Evolutionary conservation across 768 basidiomycete genomes (phyloP).

Genomic region (Podaxis rugospora): DNA sequence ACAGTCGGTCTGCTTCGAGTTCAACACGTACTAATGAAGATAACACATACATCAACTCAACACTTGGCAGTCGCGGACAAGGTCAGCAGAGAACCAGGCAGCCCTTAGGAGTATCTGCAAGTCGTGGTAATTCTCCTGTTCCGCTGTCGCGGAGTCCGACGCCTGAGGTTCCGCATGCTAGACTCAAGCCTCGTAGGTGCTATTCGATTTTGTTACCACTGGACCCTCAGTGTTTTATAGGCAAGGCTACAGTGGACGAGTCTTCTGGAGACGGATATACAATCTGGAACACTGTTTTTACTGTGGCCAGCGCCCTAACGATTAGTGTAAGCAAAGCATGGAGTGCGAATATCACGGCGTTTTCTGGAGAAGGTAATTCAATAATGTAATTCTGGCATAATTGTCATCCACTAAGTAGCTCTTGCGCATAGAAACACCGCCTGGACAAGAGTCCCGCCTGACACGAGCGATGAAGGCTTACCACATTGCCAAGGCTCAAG

Average conservation of each 20-base stretch:
- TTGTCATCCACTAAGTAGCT: neutral
- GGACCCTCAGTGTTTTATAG: neutral
- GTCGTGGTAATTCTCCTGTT: neutral
- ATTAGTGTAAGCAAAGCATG: constrained; percentile 58
- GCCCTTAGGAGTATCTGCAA: neutral
- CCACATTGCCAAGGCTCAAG: constrained; percentile 55
- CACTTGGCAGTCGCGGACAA: neutral
- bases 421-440: constrained; percentile 36
- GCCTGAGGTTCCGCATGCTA: neutral
- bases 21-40: neutral
- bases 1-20: neutral
- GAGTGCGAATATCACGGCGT: constrained; percentile 36
- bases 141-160: neutral
- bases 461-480: constrained; percentile 66
- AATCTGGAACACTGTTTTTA: constrained; percentile 56
- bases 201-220: neutral
- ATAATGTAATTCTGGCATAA: neutral
- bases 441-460: constrained; percentile 56
- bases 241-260: neutral
- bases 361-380: constrained; percentile 41
- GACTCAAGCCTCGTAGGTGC: neutral
- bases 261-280: constrained; percentile 14
- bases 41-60: neutral
- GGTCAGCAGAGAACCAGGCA: neutral
- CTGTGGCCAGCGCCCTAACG: constrained; percentile 46